Conservation (phyloP, 441 rosid species). For the Populus tomentosa region DNA sequence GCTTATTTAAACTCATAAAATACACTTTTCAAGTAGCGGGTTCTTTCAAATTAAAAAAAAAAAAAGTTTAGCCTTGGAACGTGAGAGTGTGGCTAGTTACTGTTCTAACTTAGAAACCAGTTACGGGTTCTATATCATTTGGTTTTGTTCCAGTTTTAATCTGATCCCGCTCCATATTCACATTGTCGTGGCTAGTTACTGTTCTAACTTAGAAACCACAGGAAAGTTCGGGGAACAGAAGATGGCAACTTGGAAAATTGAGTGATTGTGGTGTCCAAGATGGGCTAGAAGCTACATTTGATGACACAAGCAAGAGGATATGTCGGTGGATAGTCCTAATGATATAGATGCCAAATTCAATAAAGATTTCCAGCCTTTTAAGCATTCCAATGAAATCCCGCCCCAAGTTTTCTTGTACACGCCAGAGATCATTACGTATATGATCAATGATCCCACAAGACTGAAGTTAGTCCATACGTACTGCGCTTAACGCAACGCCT, state of each 20-base stretch:
- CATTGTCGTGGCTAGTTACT: neutral
- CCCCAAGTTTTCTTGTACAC: constrained; percentile 62
- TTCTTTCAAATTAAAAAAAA: too few relatives aligned
- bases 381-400: constrained; percentile 51
- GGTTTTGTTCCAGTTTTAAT: too few relatives aligned
- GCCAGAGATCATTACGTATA: constrained; percentile 53
- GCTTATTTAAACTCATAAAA: too few relatives aligned
- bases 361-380: constrained; percentile 59
- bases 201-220: too few relatives aligned
- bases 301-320: constrained; percentile 6
- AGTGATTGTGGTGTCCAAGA: neutral
- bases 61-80: too few relatives aligned
- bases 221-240: neutral
- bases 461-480: constrained; percentile 75
- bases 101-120: too few relatives aligned
- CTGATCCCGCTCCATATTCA: neutral
- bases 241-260: neutral
- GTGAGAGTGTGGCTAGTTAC: too few relatives aligned
- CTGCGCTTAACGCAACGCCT: constrained; percentile 70
- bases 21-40: too few relatives aligned
- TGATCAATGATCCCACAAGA: constrained; percentile 54
- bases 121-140: too few relatives aligned
- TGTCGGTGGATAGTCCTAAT: neutral
- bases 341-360: constrained; percentile 26
- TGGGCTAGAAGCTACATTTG: constrained; percentile 14